Base-by-base conservation (phyloP, 139 green algal species). In the Dunaliella sp. region DNA sequence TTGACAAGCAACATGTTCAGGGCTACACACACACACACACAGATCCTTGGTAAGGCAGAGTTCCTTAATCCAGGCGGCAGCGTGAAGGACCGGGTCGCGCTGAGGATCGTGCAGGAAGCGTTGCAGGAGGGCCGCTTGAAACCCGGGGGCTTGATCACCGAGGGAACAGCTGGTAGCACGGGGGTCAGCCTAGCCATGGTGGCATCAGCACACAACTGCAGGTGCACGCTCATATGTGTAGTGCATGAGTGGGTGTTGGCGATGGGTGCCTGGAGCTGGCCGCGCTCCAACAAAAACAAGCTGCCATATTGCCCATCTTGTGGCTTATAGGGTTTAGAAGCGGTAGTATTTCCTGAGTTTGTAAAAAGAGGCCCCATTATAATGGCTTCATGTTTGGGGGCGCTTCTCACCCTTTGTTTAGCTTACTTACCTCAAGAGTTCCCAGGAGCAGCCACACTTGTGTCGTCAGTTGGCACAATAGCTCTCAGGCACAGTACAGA, bases 31-130 rank as follows among this genome's bases (percentile, higher is more conserved):
- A n/a, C n/a, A n/a, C n/a, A n/a, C 84, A 31, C 76, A 65, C 89
- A 97, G 93, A 96, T 98, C 32, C 86, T 96, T 2, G 96, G 83
- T 38, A 98, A 98, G 80, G 93, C 95, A 1, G 97, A 99, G 88
- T 97, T 98, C 73, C 86, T 98, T 1, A 98, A 99, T 82, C 96
- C 97, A 12, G 97, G 97, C 0, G 95, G 96, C 38, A 95, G 89
- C 82, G 86, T 87, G 58, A 87, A 87, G 86, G 97, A 99, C 90
- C 86, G 97, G 0, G 95, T 98, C 57, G 97, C 97, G n/a, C 84
- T 97, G 58, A 86, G 93, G 7, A 96, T 99, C 2, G 88, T 99
- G 16, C 77, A 87, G 0, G 92, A 98, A 83, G 95, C 95, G 0
- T 34, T 97, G 57, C 87, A 86, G n/a, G 35, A 83, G 3, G 94